Base-by-base conservation (phyloP, 208 protist species). In the Acanthamoeba royreba region DNA sequence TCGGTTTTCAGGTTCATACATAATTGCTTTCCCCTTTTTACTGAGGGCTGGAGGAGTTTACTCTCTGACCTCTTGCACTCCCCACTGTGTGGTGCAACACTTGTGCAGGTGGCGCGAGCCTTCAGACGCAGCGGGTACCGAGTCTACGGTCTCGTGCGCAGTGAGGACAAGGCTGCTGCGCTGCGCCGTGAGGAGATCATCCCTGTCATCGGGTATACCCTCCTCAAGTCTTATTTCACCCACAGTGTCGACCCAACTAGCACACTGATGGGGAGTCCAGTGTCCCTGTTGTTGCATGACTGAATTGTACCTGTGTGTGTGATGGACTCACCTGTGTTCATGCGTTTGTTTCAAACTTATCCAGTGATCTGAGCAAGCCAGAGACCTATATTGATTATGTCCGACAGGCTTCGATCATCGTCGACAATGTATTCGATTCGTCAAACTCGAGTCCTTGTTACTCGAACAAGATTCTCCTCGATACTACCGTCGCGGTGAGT, bases 121-220 rank as follows among this genome's bases (percentile, higher is more conserved):
- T 92, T 92, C 61, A 92, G 88, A n/a, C 55, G 88, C 33, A 5
- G 40, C 7, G 88, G 88, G 17, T 92, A 92, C 88, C 35, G 66
- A 19, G 88, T 92, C 28, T 92, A 92, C 38, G 88, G 42, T 2
- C 61, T 92, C 4, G 88, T 92, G 88, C 38, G 88, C 47, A 35
- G 46, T 9, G 45, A 72, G 53, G 61, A 92, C 45, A 92, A 92
- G 63, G 63, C 63, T 42, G 38, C 40, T 3, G 66, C 40, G 0
- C 88, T 92, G 19, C 55, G 40, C 17, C 40, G 47, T 0, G 63
- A 92, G 4, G 88, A 92, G 47, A 52, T 92, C 63, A 72, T 92
- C 2, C 88, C 88, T 35, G 88, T 92, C 40, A 90, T 92, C 63
- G 88, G 88, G 83, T 90, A 33, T n/a, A 17, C 45, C 15, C 13